phyloP scores from a whole-genome alignment of 352 stramenopile genomes.

The Thalassiosira pacifica region DNA sequence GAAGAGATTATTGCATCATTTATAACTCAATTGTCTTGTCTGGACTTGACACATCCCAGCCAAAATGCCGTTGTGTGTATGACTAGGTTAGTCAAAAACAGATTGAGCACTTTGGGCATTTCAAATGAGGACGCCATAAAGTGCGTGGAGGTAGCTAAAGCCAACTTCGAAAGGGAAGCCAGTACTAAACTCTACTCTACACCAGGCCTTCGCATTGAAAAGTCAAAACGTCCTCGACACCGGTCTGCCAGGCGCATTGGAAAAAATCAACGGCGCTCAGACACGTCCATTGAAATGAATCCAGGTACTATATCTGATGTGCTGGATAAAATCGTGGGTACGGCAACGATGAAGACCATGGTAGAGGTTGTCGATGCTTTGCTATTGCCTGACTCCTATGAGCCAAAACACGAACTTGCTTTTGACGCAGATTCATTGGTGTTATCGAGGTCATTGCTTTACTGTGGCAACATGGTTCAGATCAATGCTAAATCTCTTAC shows the following conservation, averaged over 20 bases:
- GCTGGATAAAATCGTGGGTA: conserved; percentile 47
- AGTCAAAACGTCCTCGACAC: conserved; percentile 10
- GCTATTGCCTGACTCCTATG: background rate
- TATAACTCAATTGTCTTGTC: conserved; percentile 59
- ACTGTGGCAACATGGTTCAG: conserved; percentile 46
- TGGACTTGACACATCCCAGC: conserved; percentile 60
- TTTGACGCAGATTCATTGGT: conserved; percentile 49
- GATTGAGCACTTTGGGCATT: conserved; percentile 48
- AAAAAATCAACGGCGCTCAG: conserved; percentile 9
- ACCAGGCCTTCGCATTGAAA: background rate
- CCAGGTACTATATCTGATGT: conserved; percentile 34
- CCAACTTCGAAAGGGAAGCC: conserved; percentile 52
- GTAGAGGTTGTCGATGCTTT: conserved; percentile 29
- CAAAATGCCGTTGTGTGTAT: conserved; percentile 53
- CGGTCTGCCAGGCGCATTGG: conserved; percentile 1
- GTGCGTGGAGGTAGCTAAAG: conserved; percentile 36
- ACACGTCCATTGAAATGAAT: conserved; percentile 15
- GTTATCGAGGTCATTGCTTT: conserved; percentile 39
- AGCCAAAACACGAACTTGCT: conserved; percentile 39
- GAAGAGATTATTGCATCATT: conserved; percentile 52
- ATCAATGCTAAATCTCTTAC: conserved; percentile 31
- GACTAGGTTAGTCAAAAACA: conserved; percentile 40
- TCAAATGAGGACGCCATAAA: conserved; percentile 23
- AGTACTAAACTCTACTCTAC: conserved; percentile 14
- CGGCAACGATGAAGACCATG: conserved; percentile 38